Conservation (phyloP, 176 grass and related monocot genomes). For the Juncus inflexus region DNA sequence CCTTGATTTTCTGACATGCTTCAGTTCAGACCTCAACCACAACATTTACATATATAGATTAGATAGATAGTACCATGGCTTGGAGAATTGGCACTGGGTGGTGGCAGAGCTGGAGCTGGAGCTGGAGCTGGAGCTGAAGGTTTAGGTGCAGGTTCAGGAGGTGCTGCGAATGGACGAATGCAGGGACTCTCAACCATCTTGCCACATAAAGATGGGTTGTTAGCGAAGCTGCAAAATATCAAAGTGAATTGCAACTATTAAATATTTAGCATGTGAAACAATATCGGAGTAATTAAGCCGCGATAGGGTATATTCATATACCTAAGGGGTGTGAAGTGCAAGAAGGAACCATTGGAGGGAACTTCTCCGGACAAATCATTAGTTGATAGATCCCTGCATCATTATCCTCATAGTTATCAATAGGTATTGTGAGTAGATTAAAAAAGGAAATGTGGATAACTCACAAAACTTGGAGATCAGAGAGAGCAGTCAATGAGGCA, state of each 20-base stretch:
- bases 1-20: too few species aligned
- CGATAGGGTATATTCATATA: slow-evolving; percentile 16
- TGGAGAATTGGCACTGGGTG: too few species aligned
- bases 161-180: too few species aligned
- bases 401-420: not conserved
- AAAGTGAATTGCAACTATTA: too few species aligned
- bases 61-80: slow-evolving; percentile 30
- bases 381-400: slow-evolving; percentile 63
- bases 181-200: too few species aligned
- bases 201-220: too few species aligned
- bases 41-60: slow-evolving; percentile 34
- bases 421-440: not conserved
- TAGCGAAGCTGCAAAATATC: slow-evolving; percentile 21
- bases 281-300: slow-evolving; percentile 12
- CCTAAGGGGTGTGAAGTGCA: slow-evolving; percentile 77
- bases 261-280: too few species aligned
- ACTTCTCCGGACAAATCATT: slow-evolving; percentile 62
- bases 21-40: too few species aligned
- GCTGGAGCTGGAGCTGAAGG: too few species aligned
- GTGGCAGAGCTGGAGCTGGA: too few species aligned
- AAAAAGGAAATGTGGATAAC: slow-evolving; percentile 25
- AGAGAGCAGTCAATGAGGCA: slow-evolving; percentile 47
- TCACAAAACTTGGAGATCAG: slow-evolving; percentile 72
- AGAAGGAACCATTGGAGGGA: slow-evolving; percentile 67
- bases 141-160: too few species aligned